Conservation (phyloP, 306 rosid genomes). For the Gastrolobium villosum region DNA sequence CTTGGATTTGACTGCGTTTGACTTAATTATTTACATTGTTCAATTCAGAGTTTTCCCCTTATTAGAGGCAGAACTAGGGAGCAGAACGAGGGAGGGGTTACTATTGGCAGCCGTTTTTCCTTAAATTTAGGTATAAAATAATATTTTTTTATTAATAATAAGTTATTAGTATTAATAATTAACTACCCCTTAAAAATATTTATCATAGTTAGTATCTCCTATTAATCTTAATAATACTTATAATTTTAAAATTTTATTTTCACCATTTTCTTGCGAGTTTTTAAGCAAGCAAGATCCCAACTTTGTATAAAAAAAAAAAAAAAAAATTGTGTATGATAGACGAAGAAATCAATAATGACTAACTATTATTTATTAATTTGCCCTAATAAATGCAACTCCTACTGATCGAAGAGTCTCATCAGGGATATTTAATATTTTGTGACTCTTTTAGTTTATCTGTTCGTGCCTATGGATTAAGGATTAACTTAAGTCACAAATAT, state of each 20-base stretch:
- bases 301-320: background rate
- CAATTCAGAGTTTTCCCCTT: background rate
- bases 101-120: too few relatives aligned
- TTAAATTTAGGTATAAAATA: too few relatives aligned
- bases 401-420: background rate
- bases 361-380: background rate
- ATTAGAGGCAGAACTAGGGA: too few relatives aligned
- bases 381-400: conserved; percentile 4
- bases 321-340: background rate
- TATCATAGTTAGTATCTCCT: too few relatives aligned
- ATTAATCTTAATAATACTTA: too few relatives aligned
- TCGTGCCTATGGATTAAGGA: too few relatives aligned
- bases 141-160: too few relatives aligned
- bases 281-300: background rate
- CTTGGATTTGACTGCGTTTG: conserved; percentile 40
- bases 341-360: conserved; percentile 7
- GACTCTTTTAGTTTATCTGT: background rate
- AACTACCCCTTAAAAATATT: too few relatives aligned
- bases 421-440: background rate
- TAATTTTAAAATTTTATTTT: too few relatives aligned
- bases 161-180: too few relatives aligned
- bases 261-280: background rate
- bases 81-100: too few relatives aligned
- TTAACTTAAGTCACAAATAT: too few relatives aligned
- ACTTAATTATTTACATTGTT: background rate